Percentiles rank a stretch among this genome's conserved stretches.
Conservation (phyloP, 1,284 basidiomycete genomes). For the Cryptococcus sp. region DNA sequence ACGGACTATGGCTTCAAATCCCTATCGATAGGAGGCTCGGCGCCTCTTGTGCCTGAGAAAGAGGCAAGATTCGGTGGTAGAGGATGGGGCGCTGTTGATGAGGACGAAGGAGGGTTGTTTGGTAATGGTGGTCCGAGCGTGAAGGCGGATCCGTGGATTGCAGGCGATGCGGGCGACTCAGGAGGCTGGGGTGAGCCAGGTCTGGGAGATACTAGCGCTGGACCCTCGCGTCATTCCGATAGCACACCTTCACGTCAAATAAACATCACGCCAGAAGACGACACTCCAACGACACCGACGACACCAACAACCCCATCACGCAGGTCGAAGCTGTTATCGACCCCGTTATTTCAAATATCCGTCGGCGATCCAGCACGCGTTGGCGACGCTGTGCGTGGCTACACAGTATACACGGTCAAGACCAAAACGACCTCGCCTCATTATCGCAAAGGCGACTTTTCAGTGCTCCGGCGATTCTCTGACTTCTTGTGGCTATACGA, state of each 20-base stretch:
- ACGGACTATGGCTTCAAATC: constrained; percentile 42
- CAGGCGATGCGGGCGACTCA: constrained; percentile 7
- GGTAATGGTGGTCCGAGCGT: constrained; percentile 35
- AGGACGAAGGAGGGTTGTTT: constrained; percentile 33
- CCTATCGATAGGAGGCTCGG: constrained; percentile 37
- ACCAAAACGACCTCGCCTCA: constrained; percentile 83
- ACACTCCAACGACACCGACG: constrained; percentile 6
- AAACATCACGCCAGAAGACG: background rate
- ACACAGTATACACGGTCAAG: constrained; percentile 92
- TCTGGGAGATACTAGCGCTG: constrained; percentile 4
- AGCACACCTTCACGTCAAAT: background rate
- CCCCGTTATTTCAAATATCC: constrained; percentile 65
- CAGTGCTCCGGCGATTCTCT: constrained; percentile 89
- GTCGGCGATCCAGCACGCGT: constrained; percentile 93
- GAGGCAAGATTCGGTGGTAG: constrained; percentile 34
- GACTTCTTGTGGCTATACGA: constrained; percentile 98
- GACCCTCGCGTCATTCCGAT: constrained; percentile 8
- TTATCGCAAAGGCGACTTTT: constrained; percentile 78
- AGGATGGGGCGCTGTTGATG: constrained; percentile 42
- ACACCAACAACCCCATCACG: constrained; percentile 64
- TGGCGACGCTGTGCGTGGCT: constrained; percentile 85
- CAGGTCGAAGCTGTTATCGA: constrained; percentile 16
- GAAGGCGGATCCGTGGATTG: constrained; percentile 17
- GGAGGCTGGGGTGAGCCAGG: constrained; percentile 35
- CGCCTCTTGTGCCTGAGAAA: constrained; percentile 12